Percentiles rank a stretch among this genome's conserved stretches.
Evolutionary conservation across 148 eudicot genomes (phyloP).

Genomic region (Rhododendron vialii): DNA sequence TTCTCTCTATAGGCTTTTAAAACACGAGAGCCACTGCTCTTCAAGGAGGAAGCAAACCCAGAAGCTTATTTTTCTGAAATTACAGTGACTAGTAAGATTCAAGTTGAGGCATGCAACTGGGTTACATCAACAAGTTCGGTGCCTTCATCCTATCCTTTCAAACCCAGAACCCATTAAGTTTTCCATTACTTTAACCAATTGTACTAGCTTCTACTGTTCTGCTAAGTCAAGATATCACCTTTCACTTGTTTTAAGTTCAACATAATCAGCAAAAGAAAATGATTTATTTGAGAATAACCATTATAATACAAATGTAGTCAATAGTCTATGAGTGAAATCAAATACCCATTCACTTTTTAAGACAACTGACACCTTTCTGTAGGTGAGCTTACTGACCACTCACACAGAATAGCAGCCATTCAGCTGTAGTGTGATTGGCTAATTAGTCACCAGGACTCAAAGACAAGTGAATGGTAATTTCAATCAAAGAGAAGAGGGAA

Average conservation of each 20-base stretch:
- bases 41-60: background rate
- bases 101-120: background rate
- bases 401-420: constrained; percentile 41
- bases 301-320: constrained; percentile 19
- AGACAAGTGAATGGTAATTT: background rate
- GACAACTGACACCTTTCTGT: constrained; percentile 23
- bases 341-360: constrained; percentile 10
- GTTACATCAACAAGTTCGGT: background rate
- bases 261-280: background rate
- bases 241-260: background rate
- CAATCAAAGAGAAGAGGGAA: background rate
- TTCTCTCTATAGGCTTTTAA: background rate
- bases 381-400: constrained; percentile 53
- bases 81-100: background rate
- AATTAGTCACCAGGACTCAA: constrained; percentile 42
- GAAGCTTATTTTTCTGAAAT: background rate
- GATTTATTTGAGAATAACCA: background rate
- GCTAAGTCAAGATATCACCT: background rate
- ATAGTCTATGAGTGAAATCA: constrained; percentile 24
- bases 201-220: background rate
- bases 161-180: background rate
- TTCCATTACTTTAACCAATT: background rate
- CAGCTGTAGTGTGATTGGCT: constrained; percentile 50
- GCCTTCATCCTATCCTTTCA: background rate
- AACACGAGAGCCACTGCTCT: background rate